These are phyloP conservation scores for Pleurotus eryngii DNA, from an alignment of 768 basidiomycete species.

Conservation along the genomic window DNA sequence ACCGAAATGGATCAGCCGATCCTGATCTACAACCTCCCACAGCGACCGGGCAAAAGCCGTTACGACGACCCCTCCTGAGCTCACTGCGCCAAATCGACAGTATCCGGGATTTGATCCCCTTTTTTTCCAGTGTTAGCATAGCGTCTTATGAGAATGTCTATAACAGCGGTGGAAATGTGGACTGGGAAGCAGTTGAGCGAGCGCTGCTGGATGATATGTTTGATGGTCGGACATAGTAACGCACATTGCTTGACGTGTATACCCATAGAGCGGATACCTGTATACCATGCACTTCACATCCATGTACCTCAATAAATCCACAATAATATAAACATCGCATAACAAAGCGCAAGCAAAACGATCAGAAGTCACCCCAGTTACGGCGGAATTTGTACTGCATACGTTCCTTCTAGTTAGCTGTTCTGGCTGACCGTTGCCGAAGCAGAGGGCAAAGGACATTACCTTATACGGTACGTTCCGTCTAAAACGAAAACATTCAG, in stretches of 20 bases:
- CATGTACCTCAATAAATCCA: constrained; percentile 2
- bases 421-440: constrained; percentile 18
- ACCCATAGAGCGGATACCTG: constrained; percentile 1
- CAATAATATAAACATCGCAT: constrained; percentile 1
- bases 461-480: constrained; percentile 91
- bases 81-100: constrained; percentile 74
- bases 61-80: constrained; percentile 75
- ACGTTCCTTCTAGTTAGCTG: constrained; percentile 51
- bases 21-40: constrained; percentile 23
- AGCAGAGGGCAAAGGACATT: constrained; percentile 14
- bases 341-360: background rate
- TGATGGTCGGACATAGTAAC: constrained; percentile 55
- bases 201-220: constrained; percentile 87
- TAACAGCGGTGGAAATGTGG: constrained; percentile 72
- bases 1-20: constrained; percentile 19
- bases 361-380: constrained; percentile 83
- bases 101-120: constrained; percentile 81
- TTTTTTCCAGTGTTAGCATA: constrained; percentile 89
- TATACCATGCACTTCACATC: constrained; percentile 9
- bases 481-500: background rate
- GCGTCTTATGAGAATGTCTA: constrained; percentile 90
- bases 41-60: constrained; percentile 36
- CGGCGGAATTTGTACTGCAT: constrained; percentile 90
- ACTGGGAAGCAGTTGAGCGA: constrained; percentile 87
- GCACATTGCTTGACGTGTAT: constrained; percentile 7